Base-by-base conservation (phyloP, 768 basidiomycete genomes). In the Lactarius hengduanensis region DNA sequence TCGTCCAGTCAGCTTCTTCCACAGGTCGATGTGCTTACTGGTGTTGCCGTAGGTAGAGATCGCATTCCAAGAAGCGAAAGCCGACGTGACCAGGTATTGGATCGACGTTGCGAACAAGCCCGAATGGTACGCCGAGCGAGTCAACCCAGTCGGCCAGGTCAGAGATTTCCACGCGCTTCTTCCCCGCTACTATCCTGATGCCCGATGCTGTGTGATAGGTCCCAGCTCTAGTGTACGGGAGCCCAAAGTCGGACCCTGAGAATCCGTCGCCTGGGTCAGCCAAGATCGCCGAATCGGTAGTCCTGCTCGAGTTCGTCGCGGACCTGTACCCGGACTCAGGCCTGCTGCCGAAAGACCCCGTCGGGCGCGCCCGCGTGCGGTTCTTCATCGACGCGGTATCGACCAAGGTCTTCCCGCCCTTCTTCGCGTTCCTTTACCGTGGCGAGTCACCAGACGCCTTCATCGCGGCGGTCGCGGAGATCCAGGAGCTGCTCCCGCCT, bases 71-170 rank as follows among this genome's bases (percentile, higher is more conserved):
- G 88, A 88, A 67, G 79, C 81, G 4, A 79, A 80, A 1, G 78
- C 82, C 0, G 71, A 79, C 1, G 84, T 78, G 71, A 81, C 78
- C 40, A 75, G 79, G 30, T 86, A 78, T 66, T 80, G 85, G 67
- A 81, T 89, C 47, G 83, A 89, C 70, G 74, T 89, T n/a, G 54
- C 66, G 66, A 83, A 86, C 76, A 89, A 89, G 75, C 88, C 88
- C 0, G 83, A 80, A 59, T 88, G 87, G 87, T 89, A 85, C 72
- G 82, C 82, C 0, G 79, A 81, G 0, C 78, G 83, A 62, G 81
- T 89, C 47, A 88, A 89, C 73, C 83, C 83, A 1, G 85, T 81
- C 1, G 82, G 82, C 74, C 86, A 88, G 80, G 87, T 85, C 71
- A 38, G 36, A 22, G 74, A 71, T 15, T 5, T 26, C 22, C 55